Evolutionary conservation across 2,329 filamentous ascomycete species (phyloP), one percentile per base, ranked within the genome.

Genomic region (Calonectria pauciramosa): DNA sequence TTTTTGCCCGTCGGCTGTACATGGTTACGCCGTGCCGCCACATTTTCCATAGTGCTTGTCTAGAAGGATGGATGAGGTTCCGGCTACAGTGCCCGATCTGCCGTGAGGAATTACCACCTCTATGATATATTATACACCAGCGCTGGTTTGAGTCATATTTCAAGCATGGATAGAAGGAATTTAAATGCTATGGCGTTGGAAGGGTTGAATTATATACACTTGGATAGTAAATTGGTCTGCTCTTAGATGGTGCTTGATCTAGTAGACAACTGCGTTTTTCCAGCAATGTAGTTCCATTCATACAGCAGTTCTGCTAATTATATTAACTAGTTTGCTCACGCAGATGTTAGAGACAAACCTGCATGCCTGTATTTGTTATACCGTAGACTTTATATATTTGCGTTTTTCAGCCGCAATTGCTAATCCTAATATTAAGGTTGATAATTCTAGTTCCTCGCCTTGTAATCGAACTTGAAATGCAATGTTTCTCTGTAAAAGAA

Each of bases 1-100:
- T 98, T 70, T 89, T 99, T 78, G 94, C 94, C 38, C 89, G 96
- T 75, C 91, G 96, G 65, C 89, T 91, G 79, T 99, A 99, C 86
- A 99, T 99, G 97, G 95, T 99, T 28, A 99, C 97, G 72, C 97
- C 97, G 63, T 99, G 97, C 85, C 89, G 96, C 70, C 97, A 99
- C 86, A 96, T 99, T 64, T 99, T 99, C 84, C 97, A 99, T 83
- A 97, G 93, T 71, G 88, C 90, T 38, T 99, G 97, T 85, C 87
- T 99, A 79, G 96, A 99, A 86, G 96, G 95, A 49, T 99, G 97
- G 97, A 97, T 99, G 94, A 91, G 95, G 82, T 96, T 97, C 84
- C 88, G 96, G 72, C 86, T 99, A 81, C 95, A 98, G 86, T 99
- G 97, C 86, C 97, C 97, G 1, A 98, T 98, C 78, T 99, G 97